These are phyloP conservation scores for Cymbopogon flexuosus DNA, from an alignment of 202 grass and related monocot species.

Conservation along the genomic window DNA sequence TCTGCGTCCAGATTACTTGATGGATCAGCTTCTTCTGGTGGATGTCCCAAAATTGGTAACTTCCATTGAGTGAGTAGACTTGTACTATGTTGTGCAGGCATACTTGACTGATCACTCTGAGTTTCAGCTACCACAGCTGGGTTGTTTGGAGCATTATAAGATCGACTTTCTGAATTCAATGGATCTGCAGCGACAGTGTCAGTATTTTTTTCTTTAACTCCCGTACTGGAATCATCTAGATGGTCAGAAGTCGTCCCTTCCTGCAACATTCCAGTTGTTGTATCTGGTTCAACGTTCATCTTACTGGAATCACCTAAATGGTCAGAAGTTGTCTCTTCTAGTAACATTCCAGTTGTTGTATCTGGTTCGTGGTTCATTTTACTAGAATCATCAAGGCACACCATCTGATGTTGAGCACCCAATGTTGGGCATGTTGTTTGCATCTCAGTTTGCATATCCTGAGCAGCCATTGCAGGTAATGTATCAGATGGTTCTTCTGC, in stretches of 20 bases:
- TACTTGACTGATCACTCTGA: background rate
- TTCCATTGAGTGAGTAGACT: background rate
- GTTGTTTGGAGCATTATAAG: background rate
- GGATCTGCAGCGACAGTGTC: background rate
- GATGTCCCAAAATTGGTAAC: background rate
- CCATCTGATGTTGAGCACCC: background rate
- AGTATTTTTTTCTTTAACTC: slow-evolving; percentile 6
- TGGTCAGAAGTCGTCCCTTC: background rate
- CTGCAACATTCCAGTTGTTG: background rate
- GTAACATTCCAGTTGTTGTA: background rate
- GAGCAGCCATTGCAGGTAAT: background rate
- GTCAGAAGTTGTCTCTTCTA: background rate
- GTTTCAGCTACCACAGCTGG: slow-evolving; percentile 9
- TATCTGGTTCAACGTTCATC: background rate
- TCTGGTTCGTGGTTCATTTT: background rate
- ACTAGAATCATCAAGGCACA: background rate
- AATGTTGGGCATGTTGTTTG: background rate
- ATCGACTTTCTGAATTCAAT: background rate
- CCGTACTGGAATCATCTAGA: slow-evolving; percentile 1
- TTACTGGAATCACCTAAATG: slow-evolving; percentile 14
- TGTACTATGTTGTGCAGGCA: background rate
- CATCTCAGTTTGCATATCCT: slow-evolving; percentile 11
- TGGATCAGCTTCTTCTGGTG: background rate
- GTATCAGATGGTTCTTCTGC: background rate
- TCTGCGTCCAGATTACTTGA: background rate